A percentile compares a stretch with the other conserved stretches of the same genome.
Conservation (phyloP, 108 stramenopile genomes). For the Skeletonema tropicum region DNA sequence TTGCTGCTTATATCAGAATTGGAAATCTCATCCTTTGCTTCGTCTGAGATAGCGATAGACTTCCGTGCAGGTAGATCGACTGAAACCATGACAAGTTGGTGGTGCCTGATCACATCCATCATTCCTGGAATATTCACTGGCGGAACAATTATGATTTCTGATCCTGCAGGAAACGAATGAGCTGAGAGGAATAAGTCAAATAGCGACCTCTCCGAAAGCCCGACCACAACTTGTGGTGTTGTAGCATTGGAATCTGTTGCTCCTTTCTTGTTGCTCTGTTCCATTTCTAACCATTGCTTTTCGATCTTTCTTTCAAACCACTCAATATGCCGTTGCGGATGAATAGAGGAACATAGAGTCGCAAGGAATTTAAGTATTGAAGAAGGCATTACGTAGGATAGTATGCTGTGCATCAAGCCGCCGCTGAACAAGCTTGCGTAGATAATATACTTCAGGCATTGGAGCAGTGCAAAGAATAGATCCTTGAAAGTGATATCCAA, state of each 20-base stretch:
- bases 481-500: conserved; percentile 68
- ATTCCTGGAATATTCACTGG: conserved; percentile 82
- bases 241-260: neutral
- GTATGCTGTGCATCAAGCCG: conserved; percentile 13
- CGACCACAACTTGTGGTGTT: conserved; percentile 54
- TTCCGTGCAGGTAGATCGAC: conserved; percentile 60
- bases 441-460: conserved; percentile 42
- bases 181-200: conserved; percentile 73
- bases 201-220: conserved; percentile 75
- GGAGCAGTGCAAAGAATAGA: conserved; percentile 50
- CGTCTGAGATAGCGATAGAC: conserved; percentile 2
- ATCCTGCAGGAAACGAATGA: conserved; percentile 56
- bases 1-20: conserved; percentile 3
- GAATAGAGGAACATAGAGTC: neutral
- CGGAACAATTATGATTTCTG: conserved; percentile 76
- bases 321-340: conserved; percentile 20
- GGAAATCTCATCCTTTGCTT: conserved; percentile 1
- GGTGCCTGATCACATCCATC: conserved; percentile 65
- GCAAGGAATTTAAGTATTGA: conserved; percentile 5
- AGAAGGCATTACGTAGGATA: conserved; percentile 17
- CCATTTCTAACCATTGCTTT: conserved; percentile 20
- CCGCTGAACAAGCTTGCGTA: conserved; percentile 13
- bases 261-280: neutral
- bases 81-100: conserved; percentile 63
- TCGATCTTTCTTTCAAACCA: conserved; percentile 30